phyloP scores from a whole-genome alignment of 2,329 filamentous ascomycete species.

The Alternaria sp. region DNA sequence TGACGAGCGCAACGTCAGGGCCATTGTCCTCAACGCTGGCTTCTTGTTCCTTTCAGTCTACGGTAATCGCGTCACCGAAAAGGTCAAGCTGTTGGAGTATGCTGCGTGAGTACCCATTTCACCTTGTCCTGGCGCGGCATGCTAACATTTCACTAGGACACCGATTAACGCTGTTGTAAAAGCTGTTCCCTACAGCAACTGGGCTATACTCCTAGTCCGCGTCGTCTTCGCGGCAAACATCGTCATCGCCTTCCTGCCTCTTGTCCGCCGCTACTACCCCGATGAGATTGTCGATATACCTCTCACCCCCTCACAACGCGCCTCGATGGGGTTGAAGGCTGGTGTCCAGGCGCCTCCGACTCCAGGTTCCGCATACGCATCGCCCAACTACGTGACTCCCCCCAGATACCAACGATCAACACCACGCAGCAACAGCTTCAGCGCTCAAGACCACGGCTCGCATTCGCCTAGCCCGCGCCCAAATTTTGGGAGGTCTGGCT shows the following conservation, averaged over 20 bases:
- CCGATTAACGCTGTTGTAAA: constrained; percentile 49
- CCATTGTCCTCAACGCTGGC: constrained; percentile 72
- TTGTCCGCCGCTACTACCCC: constrained; percentile 66
- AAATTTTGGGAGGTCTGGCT: constrained; percentile 35
- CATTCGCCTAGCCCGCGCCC: constrained; percentile 65
- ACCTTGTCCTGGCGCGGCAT: neutral
- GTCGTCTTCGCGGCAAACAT: constrained; percentile 71
- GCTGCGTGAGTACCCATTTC: constrained; percentile 27
- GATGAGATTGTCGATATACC: constrained; percentile 90
- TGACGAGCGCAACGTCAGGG: constrained; percentile 76
- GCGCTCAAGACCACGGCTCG: constrained; percentile 55
- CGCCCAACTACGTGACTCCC: constrained; percentile 77
- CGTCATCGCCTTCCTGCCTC: constrained; percentile 72
- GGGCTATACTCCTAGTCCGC: constrained; percentile 58
- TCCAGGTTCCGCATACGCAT: constrained; percentile 63
- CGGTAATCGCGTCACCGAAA: constrained; percentile 29
- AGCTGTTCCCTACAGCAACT: constrained; percentile 50
- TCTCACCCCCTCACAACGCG: constrained; percentile 86
- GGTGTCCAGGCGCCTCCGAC: constrained; percentile 65
- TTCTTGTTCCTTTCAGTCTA: constrained; percentile 62
- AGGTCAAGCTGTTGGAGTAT: constrained; percentile 32
- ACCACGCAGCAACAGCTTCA: constrained; percentile 68
- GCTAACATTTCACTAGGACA: constrained; percentile 42
- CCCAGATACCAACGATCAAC: constrained; percentile 84
- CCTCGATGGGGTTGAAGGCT: constrained; percentile 81